A percentile compares a stretch with the other conserved stretches of the same genome.
phyloP scores from a whole-genome alignment of 805 yeast genomes.

The Lipomyces yamadae region DNA sequence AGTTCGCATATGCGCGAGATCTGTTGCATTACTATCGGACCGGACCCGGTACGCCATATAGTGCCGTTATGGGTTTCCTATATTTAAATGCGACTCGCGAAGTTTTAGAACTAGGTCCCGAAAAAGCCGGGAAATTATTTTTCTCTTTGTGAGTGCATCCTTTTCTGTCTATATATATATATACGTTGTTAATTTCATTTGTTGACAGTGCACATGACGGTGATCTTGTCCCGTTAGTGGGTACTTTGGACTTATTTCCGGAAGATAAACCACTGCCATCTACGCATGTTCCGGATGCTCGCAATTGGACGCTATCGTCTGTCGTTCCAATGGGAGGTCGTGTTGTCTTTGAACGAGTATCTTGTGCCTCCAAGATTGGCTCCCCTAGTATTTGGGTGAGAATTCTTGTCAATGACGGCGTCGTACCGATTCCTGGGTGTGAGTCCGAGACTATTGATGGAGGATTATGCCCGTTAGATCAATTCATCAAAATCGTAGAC shows the following conservation, averaged over 20 bases:
- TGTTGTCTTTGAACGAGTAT: constrained; percentile 44
- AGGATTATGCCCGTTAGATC: constrained; percentile 25
- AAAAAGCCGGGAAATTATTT: constrained; percentile 24
- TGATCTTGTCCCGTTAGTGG: constrained; percentile 56
- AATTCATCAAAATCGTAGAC: constrained; percentile 21
- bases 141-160: constrained; percentile 36
- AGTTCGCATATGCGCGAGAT: constrained; percentile 36
- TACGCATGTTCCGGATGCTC: constrained; percentile 18
- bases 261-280: constrained; percentile 28
- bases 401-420: constrained; percentile 58
- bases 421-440: constrained; percentile 56
- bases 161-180: background rate
- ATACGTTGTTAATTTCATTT: background rate
- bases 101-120: constrained; percentile 51
- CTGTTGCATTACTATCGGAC: constrained; percentile 33
- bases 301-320: constrained; percentile 28
- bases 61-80: constrained; percentile 50
- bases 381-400: constrained; percentile 51
- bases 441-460: constrained; percentile 7
- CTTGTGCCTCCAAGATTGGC: constrained; percentile 27
- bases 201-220: constrained; percentile 61
- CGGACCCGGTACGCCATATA: constrained; percentile 43
- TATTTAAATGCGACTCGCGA: constrained; percentile 56
- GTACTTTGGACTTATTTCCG: constrained; percentile 52
- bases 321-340: constrained; percentile 42